Conservation (phyloP, 164 flowering plant species). For the Liquidambar formosana region DNA sequence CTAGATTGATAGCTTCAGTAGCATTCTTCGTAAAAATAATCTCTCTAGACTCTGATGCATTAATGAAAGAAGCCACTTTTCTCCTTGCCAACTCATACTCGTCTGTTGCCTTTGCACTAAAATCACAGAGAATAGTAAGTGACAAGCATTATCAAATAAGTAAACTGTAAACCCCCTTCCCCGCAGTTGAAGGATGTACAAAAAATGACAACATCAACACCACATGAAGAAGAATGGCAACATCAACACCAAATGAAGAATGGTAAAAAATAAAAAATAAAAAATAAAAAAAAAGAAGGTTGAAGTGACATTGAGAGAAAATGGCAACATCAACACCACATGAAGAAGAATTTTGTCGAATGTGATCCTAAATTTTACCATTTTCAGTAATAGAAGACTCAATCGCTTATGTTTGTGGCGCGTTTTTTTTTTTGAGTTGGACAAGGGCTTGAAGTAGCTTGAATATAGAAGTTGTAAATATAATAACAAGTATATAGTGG, state of each 20-base stretch:
- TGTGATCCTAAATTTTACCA: background rate
- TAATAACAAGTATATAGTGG: background rate
- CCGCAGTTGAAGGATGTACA: too few species aligned
- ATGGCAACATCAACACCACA: background rate
- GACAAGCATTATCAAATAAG: background rate
- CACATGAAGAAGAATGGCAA: background rate
- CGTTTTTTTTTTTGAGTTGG: too few species aligned
- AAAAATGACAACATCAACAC: background rate
- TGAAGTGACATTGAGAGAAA: background rate
- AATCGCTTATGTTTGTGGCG: background rate
- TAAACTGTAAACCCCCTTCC: background rate
- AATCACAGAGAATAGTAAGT: conserved; percentile 1
- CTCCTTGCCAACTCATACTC: conserved; percentile 84
- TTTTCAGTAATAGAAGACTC: background rate
- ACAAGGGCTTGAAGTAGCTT: too few species aligned
- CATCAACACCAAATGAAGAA: too few species aligned
- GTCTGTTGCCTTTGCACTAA: conserved; percentile 93
- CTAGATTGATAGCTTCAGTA: conserved; percentile 93
- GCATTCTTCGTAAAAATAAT: conserved; percentile 94
- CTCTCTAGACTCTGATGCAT: conserved; percentile 74
- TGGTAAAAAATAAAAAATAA: background rate
- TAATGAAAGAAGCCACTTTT: conserved; percentile 81
- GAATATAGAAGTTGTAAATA: background rate
- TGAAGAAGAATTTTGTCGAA: background rate
- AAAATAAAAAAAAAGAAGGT: background rate